A percentile compares a stretch with the other conserved stretches of the same genome.
Conservation (phyloP, 768 basidiomycete genomes). For the Nevesoporus exiguus region DNA sequence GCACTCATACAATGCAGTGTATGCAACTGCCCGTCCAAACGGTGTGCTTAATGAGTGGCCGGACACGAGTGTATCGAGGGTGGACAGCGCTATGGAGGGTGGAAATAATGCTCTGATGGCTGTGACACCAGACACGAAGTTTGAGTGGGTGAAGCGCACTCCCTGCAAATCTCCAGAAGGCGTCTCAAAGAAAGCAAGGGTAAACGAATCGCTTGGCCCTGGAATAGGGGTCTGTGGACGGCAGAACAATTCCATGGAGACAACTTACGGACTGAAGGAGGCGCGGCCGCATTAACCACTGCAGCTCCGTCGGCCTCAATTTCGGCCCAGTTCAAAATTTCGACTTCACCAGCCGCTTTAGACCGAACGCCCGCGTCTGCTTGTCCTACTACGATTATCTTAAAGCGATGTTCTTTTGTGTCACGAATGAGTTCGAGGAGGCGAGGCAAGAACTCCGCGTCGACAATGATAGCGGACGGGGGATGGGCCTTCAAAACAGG, state of each 20-base stretch:
- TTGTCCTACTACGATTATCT: conserved; percentile 73
- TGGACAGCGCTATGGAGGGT: conserved; percentile 58
- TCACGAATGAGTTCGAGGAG: conserved; percentile 75
- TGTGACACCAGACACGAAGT: conserved; percentile 86
- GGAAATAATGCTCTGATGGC: conserved; percentile 76
- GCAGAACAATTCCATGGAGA: not conserved
- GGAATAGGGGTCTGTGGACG: not conserved
- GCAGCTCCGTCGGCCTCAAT: conserved; percentile 65
- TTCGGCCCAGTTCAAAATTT: conserved; percentile 64
- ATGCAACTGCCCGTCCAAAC: conserved; percentile 77
- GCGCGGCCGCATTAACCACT: conserved; percentile 39
- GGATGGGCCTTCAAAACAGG: conserved; percentile 60
- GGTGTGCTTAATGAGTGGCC: conserved; percentile 69
- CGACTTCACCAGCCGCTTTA: conserved; percentile 49
- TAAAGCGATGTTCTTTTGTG: conserved; percentile 47
- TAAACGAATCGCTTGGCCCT: conserved; percentile 56
- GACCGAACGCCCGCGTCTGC: conserved; percentile 43
- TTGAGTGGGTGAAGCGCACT: conserved; percentile 74
- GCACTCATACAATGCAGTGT: conserved; percentile 73
- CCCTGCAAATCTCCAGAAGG: conserved; percentile 53
- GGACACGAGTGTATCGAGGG: conserved; percentile 76
- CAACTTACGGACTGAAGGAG: conserved; percentile 51
- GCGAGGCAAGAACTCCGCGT: conserved; percentile 60
- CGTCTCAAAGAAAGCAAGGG: conserved; percentile 60
- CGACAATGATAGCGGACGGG: conserved; percentile 72